A percentile compares a stretch with the other conserved stretches of the same genome.
phyloP scores from a whole-genome alignment of 352 stramenopile species.

The Phytophthora europaea region DNA sequence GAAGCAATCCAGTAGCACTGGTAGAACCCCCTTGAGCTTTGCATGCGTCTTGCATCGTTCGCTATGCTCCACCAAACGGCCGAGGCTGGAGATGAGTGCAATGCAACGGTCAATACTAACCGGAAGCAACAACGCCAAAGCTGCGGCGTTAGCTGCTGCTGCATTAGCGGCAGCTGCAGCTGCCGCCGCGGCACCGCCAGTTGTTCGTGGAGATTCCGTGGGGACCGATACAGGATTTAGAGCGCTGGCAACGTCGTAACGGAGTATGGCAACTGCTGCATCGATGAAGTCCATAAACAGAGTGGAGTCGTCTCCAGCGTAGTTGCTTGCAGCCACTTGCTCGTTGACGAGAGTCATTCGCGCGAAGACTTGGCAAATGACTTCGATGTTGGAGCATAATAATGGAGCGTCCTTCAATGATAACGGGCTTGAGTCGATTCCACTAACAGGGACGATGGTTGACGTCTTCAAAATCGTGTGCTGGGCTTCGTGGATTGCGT shows the following conservation, averaged over 20 bases:
- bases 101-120: constrained; percentile 45
- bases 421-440: constrained; percentile 38
- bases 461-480: constrained; percentile 32
- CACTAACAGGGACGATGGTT: constrained; percentile 21
- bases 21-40: constrained; percentile 47
- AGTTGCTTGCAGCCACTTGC: constrained; percentile 4
- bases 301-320: neutral
- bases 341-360: constrained; percentile 50
- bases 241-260: constrained; percentile 45
- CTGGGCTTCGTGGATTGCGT: constrained; percentile 33
- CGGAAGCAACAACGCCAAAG: constrained; percentile 35
- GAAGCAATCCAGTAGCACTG: constrained; percentile 55
- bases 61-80: constrained; percentile 58
- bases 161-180: constrained; percentile 34
- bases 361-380: constrained; percentile 49
- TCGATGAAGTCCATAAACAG: constrained; percentile 42
- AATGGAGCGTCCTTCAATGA: constrained; percentile 38
- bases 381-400: constrained; percentile 40
- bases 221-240: constrained; percentile 17
- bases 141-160: constrained; percentile 30
- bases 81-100: constrained; percentile 53
- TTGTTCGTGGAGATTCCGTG: constrained; percentile 21
- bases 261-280: constrained; percentile 49
- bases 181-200: constrained; percentile 22
- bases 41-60: constrained; percentile 49